Base-by-base conservation (phyloP, 2,329 filamentous ascomycete genomes). In the Dothiorella sarmentorum region DNA sequence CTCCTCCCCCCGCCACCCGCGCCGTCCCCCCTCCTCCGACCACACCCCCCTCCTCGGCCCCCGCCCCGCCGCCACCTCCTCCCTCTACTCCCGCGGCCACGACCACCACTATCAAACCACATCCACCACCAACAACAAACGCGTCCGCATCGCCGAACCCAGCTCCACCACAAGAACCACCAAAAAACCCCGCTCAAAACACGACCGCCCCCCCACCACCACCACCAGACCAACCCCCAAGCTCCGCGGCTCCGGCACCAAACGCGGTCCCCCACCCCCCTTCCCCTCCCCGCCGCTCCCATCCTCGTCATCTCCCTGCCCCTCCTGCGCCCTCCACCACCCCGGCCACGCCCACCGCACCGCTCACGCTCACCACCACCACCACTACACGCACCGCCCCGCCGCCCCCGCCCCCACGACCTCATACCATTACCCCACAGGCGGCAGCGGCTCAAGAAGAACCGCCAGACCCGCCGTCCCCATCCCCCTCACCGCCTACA, bases 271-370 rank as follows among this genome's bases (percentile, higher is more conserved):
- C 18, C 52, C 26, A 26, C 22, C 18, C 38, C 52, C 3, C 27
- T 24, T 15, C 52, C 52, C 17, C 38, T 44, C 27, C 52, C 37
- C 7, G 17, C 20, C 18, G n/a, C n/a, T n/a, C n/a, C n/a, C n/a
- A n/a, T n/a, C n/a, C n/a, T n/a, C n/a, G n/a, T n/a, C n/a, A n/a
- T n/a, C n/a, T n/a, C 37, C 40, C 38, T 56, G 52, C 52, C 38
- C 52, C 17, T 33, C 38, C 4, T 56, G 52, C 29, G 37, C 52
- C 13, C 29, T 56, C 11, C 52, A 43, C 52, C 52, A 56, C 52
- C 52, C 52, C 9, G 40, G 40, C 52, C 52, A 43, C 52, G 29
- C 37, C 6, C 40, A 43, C 17, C 26, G 52, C 10, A 20, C 37
- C n/a, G 15, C 37, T 5, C 40, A 56, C 35, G 5, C 24, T 26